phyloP scores from a whole-genome alignment of 768 basidiomycete species.

The Sporobolomyces roseus region DNA sequence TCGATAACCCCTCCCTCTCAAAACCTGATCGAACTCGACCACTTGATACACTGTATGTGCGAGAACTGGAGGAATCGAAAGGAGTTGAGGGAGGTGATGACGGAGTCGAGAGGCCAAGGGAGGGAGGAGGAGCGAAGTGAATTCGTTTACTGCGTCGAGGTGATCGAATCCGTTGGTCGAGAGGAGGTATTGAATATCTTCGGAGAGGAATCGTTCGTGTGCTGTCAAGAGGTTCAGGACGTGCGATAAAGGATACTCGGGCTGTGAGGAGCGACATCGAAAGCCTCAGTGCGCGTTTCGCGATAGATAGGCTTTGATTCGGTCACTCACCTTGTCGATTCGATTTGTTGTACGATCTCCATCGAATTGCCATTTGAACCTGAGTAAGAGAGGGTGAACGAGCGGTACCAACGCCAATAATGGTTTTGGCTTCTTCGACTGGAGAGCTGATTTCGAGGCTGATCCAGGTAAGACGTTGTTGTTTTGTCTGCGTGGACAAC shows the following conservation, averaged over 20 bases:
- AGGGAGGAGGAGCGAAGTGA: conserved; percentile 71
- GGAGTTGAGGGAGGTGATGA: conserved; percentile 66
- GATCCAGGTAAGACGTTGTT: conserved; percentile 26
- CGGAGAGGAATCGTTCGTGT: conserved; percentile 74
- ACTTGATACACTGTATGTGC: conserved; percentile 96
- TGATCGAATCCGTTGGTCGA: conserved; percentile 60
- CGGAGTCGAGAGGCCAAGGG: conserved; percentile 70
- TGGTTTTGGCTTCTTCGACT: conserved; percentile 43
- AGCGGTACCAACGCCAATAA: conserved; percentile 82
- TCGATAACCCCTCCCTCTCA: conserved; percentile 67
- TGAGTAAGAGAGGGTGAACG: conserved; percentile 71
- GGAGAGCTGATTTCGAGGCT: not conserved
- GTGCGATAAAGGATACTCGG: conserved; percentile 96
- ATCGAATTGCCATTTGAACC: conserved; percentile 96
- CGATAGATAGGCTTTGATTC: too few species aligned
- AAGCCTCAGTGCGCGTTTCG: too few species aligned
- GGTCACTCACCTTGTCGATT: too few species aligned
- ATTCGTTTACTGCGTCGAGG: conserved; percentile 78
- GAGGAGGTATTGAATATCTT: conserved; percentile 67
- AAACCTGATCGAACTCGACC: conserved; percentile 73
- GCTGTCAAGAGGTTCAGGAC: conserved; percentile 81
- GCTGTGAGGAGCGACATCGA: too few species aligned
- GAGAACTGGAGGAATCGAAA: conserved; percentile 68
- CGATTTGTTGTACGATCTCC: conserved; percentile 79
- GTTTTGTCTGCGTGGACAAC: conserved; percentile 8